Evolutionary conservation across 345 rosid species (phyloP), one percentile per base, ranked within the genome.

Genomic region (Moricandia moricandioides): DNA sequence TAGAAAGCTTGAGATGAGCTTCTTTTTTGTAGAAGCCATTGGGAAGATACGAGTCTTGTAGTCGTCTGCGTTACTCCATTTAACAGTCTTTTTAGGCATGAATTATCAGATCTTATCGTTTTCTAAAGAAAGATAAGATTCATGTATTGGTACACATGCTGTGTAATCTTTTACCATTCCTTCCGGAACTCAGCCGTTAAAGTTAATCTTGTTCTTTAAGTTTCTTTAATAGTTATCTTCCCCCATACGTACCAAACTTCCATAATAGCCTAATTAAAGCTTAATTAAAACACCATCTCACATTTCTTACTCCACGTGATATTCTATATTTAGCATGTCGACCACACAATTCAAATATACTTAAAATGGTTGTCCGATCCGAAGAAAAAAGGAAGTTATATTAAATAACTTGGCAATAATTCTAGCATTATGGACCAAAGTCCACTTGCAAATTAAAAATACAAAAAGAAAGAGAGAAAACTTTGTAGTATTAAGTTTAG

Each of bases 21-120:
- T 56, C 78, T 65, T 65, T 26, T 30, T 8, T 58, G 51, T 9
- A 24, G 62, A 60, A 67, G 79, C 71, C 78, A 75, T 75, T 67
- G 13, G 45, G 16, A 33, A 45, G 9, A 30, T 63, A 73, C 47
- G 24, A 61, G 40, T 62, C 33, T 6, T n/a, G 54, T 35, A 0
- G 0, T 62, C 24, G 26, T 37, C 62, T 52, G n/a, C 8, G 8
- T 4, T n/a, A 64, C 63, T 39, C 31, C 5, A 56, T 3, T 34
- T 64, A 14, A 18, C 24, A 37, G 7, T 54, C 6, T 30, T 8
- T 55, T 30, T 56, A 17, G 13, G 63, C 43, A 31, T 14, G 17
- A 9, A 63, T 54, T 26, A 35, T 72, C 52, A 10, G 13, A 61
- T 34, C 8, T 61, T 62, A 62, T 34, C 29, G n/a, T 14, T 13